These are phyloP conservation scores for Paxillus rubicundulus DNA, from an alignment of 768 basidiomycete genomes.

Conservation along the genomic window DNA sequence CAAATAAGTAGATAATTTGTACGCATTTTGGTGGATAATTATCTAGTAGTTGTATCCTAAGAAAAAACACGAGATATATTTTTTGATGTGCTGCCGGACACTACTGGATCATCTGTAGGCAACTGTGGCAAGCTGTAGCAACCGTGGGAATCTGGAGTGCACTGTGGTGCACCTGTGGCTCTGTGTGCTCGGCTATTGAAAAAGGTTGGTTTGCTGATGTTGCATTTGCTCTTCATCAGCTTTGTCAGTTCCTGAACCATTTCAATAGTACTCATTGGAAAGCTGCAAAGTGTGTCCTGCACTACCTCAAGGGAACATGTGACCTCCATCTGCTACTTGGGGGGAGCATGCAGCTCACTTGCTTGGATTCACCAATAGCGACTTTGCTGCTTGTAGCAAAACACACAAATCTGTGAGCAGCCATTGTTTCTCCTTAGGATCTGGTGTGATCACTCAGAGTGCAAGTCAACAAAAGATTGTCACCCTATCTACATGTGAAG, in stretches of 20 bases:
- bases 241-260: constrained; percentile 10
- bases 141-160: too few species aligned
- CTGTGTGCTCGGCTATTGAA: too few species aligned
- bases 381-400: constrained; percentile 23
- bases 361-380: constrained; percentile 23
- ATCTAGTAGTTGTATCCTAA: too few species aligned
- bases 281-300: constrained; percentile 16
- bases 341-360: constrained; percentile 10
- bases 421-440: constrained; percentile 23
- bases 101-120: too few species aligned
- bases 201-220: too few species aligned
- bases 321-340: not conserved
- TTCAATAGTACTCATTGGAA: constrained; percentile 11
- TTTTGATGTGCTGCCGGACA: too few species aligned
- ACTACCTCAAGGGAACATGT: constrained; percentile 5
- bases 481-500: constrained; percentile 40
- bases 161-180: too few species aligned
- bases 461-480: constrained; percentile 39
- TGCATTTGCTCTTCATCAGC: not conserved
- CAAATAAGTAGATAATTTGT: too few species aligned
- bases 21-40: too few species aligned
- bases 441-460: constrained; percentile 27
- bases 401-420: constrained; percentile 20
- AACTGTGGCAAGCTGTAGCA: too few species aligned
- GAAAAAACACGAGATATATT: too few species aligned